These are phyloP conservation scores for Tricholoma flavovirens DNA, from an alignment of 768 basidiomycete genomes.

Conservation along the genomic window DNA sequence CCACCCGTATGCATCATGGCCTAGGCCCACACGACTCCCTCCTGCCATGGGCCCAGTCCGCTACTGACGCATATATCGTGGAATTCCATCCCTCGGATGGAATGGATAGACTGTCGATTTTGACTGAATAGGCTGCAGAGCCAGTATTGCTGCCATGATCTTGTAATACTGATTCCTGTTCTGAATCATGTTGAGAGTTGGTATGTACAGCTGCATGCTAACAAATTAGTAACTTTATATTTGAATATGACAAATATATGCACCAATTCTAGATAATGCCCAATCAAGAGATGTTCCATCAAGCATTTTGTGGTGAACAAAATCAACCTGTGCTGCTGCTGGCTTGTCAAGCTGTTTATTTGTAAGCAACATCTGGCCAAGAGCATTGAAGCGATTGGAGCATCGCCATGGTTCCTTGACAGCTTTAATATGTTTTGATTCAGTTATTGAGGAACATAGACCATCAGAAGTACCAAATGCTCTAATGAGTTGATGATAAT, in stretches of 20 bases:
- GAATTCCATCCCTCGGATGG: too few species aligned
- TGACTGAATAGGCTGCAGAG: too few species aligned
- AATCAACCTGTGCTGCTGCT: slow-evolving; percentile 6
- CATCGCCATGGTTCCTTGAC: slow-evolving; percentile 19
- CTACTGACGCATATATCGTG: too few species aligned
- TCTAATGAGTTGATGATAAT: slow-evolving; percentile 17
- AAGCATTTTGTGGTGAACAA: slow-evolving; percentile 3
- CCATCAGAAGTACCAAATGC: slow-evolving; percentile 25
- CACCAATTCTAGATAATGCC: not conserved
- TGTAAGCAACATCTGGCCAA: slow-evolving; percentile 18
- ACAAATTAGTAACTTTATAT: not conserved
- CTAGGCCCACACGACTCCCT: too few species aligned
- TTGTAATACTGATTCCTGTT: not conserved
- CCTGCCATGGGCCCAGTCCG: too few species aligned
- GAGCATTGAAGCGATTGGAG: slow-evolving; percentile 14
- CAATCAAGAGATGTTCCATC: not conserved
- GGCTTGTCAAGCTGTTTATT: slow-evolving; percentile 10
- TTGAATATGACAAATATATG: not conserved
- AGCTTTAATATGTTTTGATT: slow-evolving; percentile 11
- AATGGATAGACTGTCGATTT: too few species aligned
- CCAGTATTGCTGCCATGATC: not conserved
- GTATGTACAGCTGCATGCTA: not conserved
- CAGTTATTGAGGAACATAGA: slow-evolving; percentile 27
- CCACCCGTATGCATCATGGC: too few species aligned
- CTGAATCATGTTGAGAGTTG: not conserved